Percentiles rank a stretch among this genome's conserved stretches.
Conservation (phyloP, 495 filamentous ascomycete species). For the Xylaria sp. region DNA sequence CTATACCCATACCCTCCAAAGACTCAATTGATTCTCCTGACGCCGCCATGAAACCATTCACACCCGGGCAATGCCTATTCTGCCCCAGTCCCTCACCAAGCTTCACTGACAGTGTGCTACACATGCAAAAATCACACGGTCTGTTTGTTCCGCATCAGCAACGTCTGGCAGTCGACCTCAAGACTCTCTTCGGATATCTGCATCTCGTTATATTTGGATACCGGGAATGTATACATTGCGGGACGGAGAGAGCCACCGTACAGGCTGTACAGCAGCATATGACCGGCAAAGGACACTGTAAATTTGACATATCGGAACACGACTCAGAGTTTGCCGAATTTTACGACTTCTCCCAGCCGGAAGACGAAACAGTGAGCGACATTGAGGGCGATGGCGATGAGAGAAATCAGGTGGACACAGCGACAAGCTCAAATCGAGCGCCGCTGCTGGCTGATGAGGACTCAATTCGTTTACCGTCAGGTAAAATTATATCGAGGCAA, state of each 20-base stretch:
- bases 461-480: slow-evolving; percentile 38
- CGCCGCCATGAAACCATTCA: slow-evolving; percentile 29
- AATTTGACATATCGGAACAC: slow-evolving; percentile 39
- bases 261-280: slow-evolving; percentile 50
- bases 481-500: slow-evolving; percentile 37
- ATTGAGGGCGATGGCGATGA: slow-evolving; percentile 24
- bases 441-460: slow-evolving; percentile 28
- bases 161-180: slow-evolving; percentile 40
- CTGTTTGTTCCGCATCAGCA: slow-evolving; percentile 40
- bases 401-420: slow-evolving; percentile 21
- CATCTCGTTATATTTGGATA: slow-evolving; percentile 49
- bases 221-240: slow-evolving; percentile 48
- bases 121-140: slow-evolving; percentile 48
- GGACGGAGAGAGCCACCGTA: slow-evolving; percentile 37
- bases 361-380: slow-evolving; percentile 25
- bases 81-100: slow-evolving; percentile 16
- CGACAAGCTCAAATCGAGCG: slow-evolving; percentile 20
- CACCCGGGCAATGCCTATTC: slow-evolving; percentile 28
- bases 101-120: slow-evolving; percentile 39
- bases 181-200: slow-evolving; percentile 43
- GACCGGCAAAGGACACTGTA: slow-evolving; percentile 44
- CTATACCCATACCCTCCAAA: slow-evolving; percentile 8
- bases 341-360: slow-evolving; percentile 32
- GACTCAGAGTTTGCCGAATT: slow-evolving; percentile 44
- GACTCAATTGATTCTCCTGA: slow-evolving; percentile 23